Evolutionary conservation across 148 eudicot genomes (phyloP).

Genomic region (Fallopia convolvulus): DNA sequence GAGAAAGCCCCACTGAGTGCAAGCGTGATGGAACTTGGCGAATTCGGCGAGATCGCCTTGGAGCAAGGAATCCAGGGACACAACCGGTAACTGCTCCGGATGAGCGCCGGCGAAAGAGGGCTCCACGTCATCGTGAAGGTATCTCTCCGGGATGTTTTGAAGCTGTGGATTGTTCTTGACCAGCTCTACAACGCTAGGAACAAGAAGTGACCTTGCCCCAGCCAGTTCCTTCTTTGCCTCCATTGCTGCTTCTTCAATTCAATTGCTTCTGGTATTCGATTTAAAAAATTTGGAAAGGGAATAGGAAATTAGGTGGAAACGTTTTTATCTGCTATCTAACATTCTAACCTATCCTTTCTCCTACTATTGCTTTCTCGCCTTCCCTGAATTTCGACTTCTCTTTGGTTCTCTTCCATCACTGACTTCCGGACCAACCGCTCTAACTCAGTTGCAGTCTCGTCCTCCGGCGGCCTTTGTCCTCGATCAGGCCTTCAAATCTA

Average conservation of each 20-base stretch:
- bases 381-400: no score
- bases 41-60: slow-evolving; percentile 16
- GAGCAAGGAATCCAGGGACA: slow-evolving; percentile 19
- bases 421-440: no score
- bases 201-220: neutral
- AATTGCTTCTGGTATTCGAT: no score
- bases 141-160: slow-evolving; percentile 3
- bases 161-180: neutral
- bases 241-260: neutral
- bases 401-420: no score
- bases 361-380: no score
- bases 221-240: neutral
- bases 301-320: no score
- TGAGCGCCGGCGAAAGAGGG: neutral
- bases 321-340: no score
- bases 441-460: no score
- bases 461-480: no score
- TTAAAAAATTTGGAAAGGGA: no score
- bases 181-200: slow-evolving; percentile 27
- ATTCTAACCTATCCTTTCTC: no score
- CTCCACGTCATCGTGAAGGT: slow-evolving; percentile 3
- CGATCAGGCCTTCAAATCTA: no score
- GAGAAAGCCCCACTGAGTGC: slow-evolving; percentile 31
- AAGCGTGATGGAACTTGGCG: slow-evolving; percentile 18
- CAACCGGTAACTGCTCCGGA: slow-evolving; percentile 16